Conservation (phyloP, 352 stramenopile genomes). For the Phytophthora crassamura region DNA sequence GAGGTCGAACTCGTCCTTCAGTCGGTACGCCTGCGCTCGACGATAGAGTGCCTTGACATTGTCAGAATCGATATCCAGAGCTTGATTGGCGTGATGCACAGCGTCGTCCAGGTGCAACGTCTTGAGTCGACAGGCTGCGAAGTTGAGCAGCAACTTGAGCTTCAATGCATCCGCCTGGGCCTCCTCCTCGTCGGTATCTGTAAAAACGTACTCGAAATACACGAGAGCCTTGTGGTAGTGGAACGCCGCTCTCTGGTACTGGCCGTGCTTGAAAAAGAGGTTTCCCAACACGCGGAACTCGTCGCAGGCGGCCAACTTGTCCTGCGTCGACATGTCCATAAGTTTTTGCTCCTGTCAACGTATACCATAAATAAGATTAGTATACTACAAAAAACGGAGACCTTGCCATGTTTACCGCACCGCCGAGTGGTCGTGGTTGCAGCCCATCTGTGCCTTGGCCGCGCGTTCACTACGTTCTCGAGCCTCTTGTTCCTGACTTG, state of each 20-base stretch:
- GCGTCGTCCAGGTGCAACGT: conserved; percentile 76
- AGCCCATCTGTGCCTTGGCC: conserved; percentile 54
- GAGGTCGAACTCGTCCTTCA: conserved; percentile 75
- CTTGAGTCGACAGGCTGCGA: conserved; percentile 75
- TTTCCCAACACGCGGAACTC: conserved; percentile 76
- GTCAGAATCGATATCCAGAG: conserved; percentile 56
- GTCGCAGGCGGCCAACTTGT: conserved; percentile 71
- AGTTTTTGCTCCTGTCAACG: conserved; percentile 75
- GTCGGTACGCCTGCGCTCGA: conserved; percentile 64
- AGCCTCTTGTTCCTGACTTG: conserved; percentile 63
- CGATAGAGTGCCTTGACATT: conserved; percentile 79
- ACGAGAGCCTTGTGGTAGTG: conserved; percentile 86
- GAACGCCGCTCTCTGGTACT: conserved; percentile 82
- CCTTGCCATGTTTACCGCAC: conserved; percentile 9
- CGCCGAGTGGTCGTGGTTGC: conserved; percentile 88
- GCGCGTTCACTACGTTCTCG: conserved; percentile 69
- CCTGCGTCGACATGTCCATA: conserved; percentile 83
- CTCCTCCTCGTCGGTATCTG: conserved; percentile 67
- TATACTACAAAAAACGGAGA: conserved; percentile 11
- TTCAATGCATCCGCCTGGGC: conserved; percentile 55
- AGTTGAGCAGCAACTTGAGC: conserved; percentile 76
- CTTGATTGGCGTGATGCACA: conserved; percentile 68
- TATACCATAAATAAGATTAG: conserved; percentile 18
- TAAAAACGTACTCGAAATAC: conserved; percentile 90
- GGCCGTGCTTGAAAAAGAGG: conserved; percentile 77